Evolutionary conservation across 306 rosid species (phyloP).

Genomic region (Coriaria nepalensis): DNA sequence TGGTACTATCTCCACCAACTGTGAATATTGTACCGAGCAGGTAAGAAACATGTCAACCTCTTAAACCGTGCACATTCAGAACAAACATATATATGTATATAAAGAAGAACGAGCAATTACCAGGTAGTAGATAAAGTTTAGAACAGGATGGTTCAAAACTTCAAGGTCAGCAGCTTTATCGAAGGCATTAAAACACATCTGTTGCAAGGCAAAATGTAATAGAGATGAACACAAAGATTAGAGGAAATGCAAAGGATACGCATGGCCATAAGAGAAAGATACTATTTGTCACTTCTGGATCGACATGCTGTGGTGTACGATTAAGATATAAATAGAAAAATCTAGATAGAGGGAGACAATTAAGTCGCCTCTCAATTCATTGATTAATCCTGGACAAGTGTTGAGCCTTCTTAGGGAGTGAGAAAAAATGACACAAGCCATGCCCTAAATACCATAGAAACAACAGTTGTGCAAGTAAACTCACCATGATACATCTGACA

Average conservation of each 20-base stretch:
- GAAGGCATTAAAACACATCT: constrained; percentile 88
- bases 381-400: background rate
- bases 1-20: constrained; percentile 52
- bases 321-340: too few relatives aligned
- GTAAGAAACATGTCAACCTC: background rate
- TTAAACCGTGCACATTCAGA: background rate
- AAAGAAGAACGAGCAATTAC: constrained; percentile 21
- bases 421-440: background rate
- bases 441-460: background rate
- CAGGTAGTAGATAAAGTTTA: constrained; percentile 69
- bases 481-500: constrained; percentile 85
- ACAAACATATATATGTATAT: background rate
- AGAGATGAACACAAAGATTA: constrained; percentile 1
- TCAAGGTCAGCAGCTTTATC: constrained; percentile 79
- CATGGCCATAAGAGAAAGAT: background rate
- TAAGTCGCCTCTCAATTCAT: too few relatives aligned
- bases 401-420: background rate
- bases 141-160: constrained; percentile 85
- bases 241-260: background rate
- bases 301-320: too few relatives aligned
- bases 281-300: background rate
- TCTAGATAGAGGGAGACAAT: too few relatives aligned
- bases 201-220: constrained; percentile 11
- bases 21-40: background rate
- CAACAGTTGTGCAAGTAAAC: constrained; percentile 15